Conservation (phyloP, 2,329 filamentous ascomycete genomes). For the Magnaporthales sp. region DNA sequence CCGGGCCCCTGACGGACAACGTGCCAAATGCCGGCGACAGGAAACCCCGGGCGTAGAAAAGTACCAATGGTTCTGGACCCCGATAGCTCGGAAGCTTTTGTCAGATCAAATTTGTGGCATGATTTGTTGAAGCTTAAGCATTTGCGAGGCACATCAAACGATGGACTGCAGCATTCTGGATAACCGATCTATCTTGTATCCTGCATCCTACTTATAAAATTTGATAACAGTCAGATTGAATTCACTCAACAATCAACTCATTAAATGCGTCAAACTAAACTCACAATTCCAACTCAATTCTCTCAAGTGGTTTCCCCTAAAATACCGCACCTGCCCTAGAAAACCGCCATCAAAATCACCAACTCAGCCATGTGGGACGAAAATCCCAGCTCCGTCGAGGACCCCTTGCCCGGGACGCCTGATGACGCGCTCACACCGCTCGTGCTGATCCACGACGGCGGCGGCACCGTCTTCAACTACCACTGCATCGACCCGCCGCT, state of each 20-base stretch:
- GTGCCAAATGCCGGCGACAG: not conserved
- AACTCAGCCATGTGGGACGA: constrained; percentile 11
- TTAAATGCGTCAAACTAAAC: not conserved
- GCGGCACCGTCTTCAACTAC: constrained; percentile 51
- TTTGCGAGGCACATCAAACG: not conserved
- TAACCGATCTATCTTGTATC: not conserved
- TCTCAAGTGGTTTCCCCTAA: not conserved
- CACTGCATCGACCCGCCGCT: constrained; percentile 39
- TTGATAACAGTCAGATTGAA: not conserved
- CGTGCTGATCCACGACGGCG: constrained; percentile 51
- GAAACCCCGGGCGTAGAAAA: not conserved
- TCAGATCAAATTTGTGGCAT: not conserved
- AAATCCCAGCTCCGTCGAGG: constrained; percentile 15
- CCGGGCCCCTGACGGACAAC: not conserved
- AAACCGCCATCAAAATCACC: not conserved
- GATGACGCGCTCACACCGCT: constrained; percentile 30
- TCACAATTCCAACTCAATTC: not conserved
- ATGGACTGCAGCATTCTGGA: not conserved
- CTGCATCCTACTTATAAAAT: not conserved
- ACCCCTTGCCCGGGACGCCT: constrained; percentile 8
- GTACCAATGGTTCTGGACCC: not conserved
- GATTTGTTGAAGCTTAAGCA: not conserved
- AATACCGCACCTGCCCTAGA: not conserved
- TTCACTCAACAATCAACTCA: not conserved
- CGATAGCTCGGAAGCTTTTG: not conserved